phyloP scores from a whole-genome alignment of 495 filamentous ascomycete species.

The Penicillium mononematosum region DNA sequence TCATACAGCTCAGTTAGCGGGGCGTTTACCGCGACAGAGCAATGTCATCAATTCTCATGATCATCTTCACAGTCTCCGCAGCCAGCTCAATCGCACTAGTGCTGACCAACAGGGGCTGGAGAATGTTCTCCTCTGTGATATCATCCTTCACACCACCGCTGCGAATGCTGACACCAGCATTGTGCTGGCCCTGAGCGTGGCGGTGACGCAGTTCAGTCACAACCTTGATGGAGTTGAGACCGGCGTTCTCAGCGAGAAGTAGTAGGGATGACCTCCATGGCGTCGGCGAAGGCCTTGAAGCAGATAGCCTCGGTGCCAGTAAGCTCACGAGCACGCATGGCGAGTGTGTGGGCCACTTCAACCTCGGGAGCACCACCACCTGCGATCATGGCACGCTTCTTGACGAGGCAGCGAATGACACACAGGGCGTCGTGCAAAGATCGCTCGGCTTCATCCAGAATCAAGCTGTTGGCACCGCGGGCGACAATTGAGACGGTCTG shows the following conservation, averaged over 20 bases:
- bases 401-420: conserved; percentile 95
- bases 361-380: conserved; percentile 96
- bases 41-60: conserved; percentile 95
- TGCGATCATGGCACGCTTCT: conserved; percentile 96
- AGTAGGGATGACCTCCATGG: conserved; percentile 95
- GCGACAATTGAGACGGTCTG: conserved; percentile 92
- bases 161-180: conserved; percentile 95
- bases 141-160: conserved; percentile 92
- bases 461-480: conserved; percentile 89
- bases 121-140: conserved; percentile 93
- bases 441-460: conserved; percentile 95
- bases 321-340: conserved; percentile 75
- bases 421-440: conserved; percentile 95
- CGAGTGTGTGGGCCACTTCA: conserved; percentile 80
- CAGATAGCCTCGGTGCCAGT: conserved; percentile 93
- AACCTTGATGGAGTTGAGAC: conserved; percentile 95
- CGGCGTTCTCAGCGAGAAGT: conserved; percentile 95
- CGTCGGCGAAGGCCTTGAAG: conserved; percentile 98
- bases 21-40: conserved; percentile 59
- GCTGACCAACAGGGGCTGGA: conserved; percentile 93
- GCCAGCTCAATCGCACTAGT: conserved; percentile 97
- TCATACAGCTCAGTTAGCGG: conserved; percentile 31
- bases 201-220: conserved; percentile 95
- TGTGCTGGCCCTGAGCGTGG: conserved; percentile 91
- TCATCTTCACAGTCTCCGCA: conserved; percentile 98